Evolutionary conservation across 2,329 filamentous ascomycete species (phyloP).

Genomic region (Clarireedia paspali): DNA sequence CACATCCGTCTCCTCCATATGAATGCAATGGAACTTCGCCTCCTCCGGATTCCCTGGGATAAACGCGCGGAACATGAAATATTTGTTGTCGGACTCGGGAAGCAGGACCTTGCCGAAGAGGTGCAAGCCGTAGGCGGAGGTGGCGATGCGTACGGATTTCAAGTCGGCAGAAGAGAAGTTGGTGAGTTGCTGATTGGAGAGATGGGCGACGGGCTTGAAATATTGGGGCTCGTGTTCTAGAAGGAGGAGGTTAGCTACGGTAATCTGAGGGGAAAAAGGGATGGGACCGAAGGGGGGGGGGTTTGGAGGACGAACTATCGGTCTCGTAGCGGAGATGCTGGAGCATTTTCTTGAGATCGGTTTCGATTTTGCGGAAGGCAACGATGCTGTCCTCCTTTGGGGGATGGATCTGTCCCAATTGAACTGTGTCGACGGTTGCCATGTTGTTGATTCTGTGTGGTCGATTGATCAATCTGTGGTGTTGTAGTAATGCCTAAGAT

Average conservation of each 20-base stretch:
- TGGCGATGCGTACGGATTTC: conserved; percentile 37
- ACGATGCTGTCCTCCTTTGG: conserved; percentile 44
- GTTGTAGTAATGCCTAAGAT: too few relatives aligned
- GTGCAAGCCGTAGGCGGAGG: conserved; percentile 40
- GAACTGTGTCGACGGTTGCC: conserved; percentile 41
- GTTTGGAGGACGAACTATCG: conserved; percentile 31
- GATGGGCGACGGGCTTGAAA: conserved; percentile 39
- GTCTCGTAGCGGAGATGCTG: conserved; percentile 41
- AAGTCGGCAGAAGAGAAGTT: conserved; percentile 33
- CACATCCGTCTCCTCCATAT: conserved; percentile 36
- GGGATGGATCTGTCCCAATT: conserved; percentile 34
- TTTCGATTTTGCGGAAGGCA: conserved; percentile 41
- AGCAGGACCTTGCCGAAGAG: conserved; percentile 43
- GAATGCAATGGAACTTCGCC: conserved; percentile 39
- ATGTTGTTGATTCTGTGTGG: conserved; percentile 13
- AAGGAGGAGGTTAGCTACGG: background rate
- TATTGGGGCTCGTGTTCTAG: conserved; percentile 47
- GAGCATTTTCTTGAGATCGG: conserved; percentile 44
- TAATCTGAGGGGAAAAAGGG: background rate
- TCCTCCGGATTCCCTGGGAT: conserved; percentile 34
- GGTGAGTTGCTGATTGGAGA: conserved; percentile 25
- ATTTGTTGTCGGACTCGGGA: conserved; percentile 34
- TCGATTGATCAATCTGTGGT: background rate
- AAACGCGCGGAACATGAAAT: conserved; percentile 42
- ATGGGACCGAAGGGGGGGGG: background rate